Percentiles rank a stretch among this genome's conserved stretches.
Evolutionary conservation across 352 stramenopile genomes (phyloP).

Genomic region (Globisporangium parvum): DNA sequence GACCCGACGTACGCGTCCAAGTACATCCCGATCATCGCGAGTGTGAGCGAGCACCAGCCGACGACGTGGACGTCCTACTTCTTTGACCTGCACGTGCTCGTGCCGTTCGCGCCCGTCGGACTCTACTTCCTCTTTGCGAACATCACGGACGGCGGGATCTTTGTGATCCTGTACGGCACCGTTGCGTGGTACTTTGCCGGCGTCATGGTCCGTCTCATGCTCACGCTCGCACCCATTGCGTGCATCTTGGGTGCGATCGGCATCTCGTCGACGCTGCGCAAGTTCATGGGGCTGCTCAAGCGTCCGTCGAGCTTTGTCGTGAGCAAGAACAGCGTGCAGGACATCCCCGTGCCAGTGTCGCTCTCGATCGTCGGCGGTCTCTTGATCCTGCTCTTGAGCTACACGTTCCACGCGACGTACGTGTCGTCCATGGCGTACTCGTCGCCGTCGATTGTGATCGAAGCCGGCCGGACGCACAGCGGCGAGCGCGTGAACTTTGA

Average conservation of each 20-base stretch:
- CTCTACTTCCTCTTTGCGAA: slow-evolving; percentile 89
- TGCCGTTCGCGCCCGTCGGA: slow-evolving; percentile 88
- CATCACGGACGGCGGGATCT: slow-evolving; percentile 87
- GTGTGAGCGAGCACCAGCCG: slow-evolving; percentile 91
- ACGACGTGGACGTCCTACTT: slow-evolving; percentile 94
- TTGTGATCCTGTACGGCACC: slow-evolving; percentile 91
- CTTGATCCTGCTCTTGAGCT: slow-evolving; percentile 78
- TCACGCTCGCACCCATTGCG: slow-evolving; percentile 89
- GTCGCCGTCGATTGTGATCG: slow-evolving; percentile 90
- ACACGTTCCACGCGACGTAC: slow-evolving; percentile 85
- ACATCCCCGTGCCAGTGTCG: slow-evolving; percentile 52
- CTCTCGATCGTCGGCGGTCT: slow-evolving; percentile 54
- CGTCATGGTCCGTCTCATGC: slow-evolving; percentile 91
- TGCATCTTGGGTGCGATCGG: slow-evolving; percentile 87
- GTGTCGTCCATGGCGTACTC: slow-evolving; percentile 90
- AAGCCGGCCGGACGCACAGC: slow-evolving; percentile 58
- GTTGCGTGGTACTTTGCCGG: slow-evolving; percentile 91
- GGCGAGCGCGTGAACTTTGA: slow-evolving; percentile 90
- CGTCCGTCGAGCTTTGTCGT: slow-evolving; percentile 47
- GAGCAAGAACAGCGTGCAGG: slow-evolving; percentile 49
- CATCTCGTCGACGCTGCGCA: slow-evolving; percentile 73
- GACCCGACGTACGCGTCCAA: slow-evolving; percentile 91
- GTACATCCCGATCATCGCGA: slow-evolving; percentile 94
- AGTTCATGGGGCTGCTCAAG: slow-evolving; percentile 68
- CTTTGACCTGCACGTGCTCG: slow-evolving; percentile 89